A percentile compares a stretch with the other conserved stretches of the same genome.
These are phyloP conservation scores for Oenanthe sinensis DNA, from an alignment of 129 eudicot species.

Conservation along the genomic window DNA sequence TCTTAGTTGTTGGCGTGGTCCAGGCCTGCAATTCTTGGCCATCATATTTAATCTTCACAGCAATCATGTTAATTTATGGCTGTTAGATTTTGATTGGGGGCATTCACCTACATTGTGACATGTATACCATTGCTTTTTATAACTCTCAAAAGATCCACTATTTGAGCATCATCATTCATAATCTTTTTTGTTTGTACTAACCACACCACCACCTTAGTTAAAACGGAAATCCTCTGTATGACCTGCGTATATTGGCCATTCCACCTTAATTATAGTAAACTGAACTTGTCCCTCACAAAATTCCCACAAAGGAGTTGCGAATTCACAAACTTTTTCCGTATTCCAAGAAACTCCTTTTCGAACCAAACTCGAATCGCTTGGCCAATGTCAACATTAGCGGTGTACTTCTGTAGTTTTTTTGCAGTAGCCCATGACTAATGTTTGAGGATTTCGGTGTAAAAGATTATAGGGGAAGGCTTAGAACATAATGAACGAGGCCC, in stretches of 20 bases:
- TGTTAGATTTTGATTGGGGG: not conserved
- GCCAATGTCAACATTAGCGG: not conserved
- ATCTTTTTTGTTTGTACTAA: constrained; percentile 37
- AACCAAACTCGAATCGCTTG: no score
- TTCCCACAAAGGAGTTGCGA: no score
- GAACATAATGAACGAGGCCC: not conserved
- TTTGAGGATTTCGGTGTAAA: not conserved
- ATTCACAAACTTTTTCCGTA: no score
- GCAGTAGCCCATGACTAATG: not conserved
- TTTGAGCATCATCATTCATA: constrained; percentile 12
- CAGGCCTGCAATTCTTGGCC: not conserved
- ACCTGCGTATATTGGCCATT: no score
- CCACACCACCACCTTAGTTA: no score
- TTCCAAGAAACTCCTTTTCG: not conserved
- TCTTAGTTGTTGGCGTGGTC: constrained; percentile 10
- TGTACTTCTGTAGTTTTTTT: not conserved
- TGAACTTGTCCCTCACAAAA: constrained; percentile 39
- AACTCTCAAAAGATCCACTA: not conserved
- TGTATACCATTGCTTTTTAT: not conserved
- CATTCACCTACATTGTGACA: not conserved
- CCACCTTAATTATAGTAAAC: no score
- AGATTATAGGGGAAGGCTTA: not conserved
- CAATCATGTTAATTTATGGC: constrained; percentile 4
- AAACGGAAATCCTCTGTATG: no score
- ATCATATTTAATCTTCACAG: not conserved